Evolutionary conservation across 148 eudicot species (phyloP), one percentile per base, ranked within the genome.

Genomic region (Chenopodium berlandieri): DNA sequence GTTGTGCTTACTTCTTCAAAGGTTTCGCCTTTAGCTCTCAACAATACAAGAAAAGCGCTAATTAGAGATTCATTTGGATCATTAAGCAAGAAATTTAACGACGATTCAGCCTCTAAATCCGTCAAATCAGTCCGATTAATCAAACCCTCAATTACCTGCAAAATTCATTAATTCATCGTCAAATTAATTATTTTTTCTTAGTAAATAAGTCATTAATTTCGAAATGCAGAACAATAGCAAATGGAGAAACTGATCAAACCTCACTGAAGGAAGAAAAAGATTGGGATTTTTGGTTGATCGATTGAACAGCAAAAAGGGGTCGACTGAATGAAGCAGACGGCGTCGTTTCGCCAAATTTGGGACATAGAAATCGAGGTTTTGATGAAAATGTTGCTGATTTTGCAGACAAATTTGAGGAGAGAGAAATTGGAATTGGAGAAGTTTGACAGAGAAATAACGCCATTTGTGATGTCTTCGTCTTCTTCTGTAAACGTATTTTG

Each of bases 11-110:
- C 99, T 85, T 97, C 98, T 88, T 90, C 99, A 83, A 82, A 97
- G 72, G 98, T 94, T 89, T 97, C 99, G 58, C 99, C 99, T 90
- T 97, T 97, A 70, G 99, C 97, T 87, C 98, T 91, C 89, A 97
- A 83, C 67, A 94, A 84, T 52, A 94, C 97, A 84, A 97, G 92
- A 91, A 97, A 97, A 17, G 99, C 98, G 82, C 99, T 91, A 67
- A 94, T 94, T 75, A 97, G 80, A 1, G 91, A 90, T 85, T 94
- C 99, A 85, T 92, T 87, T 22, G 98, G 91, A 65, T 88, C 99
- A 83, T 82, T 83, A 79, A 97, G 77, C 79, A 97, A 75, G 86
- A 88, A 94, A 78, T 92, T 90, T 80, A 97, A 86, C 76, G 95
- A 89, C 27, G 75, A 73, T 75, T 94, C 99, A 14, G 99, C 97